A percentile compares a stretch with the other conserved stretches of the same genome.
These are phyloP conservation scores for Penicillium capsulatum DNA, from an alignment of 2,329 filamentous ascomycete genomes.

Conservation along the genomic window DNA sequence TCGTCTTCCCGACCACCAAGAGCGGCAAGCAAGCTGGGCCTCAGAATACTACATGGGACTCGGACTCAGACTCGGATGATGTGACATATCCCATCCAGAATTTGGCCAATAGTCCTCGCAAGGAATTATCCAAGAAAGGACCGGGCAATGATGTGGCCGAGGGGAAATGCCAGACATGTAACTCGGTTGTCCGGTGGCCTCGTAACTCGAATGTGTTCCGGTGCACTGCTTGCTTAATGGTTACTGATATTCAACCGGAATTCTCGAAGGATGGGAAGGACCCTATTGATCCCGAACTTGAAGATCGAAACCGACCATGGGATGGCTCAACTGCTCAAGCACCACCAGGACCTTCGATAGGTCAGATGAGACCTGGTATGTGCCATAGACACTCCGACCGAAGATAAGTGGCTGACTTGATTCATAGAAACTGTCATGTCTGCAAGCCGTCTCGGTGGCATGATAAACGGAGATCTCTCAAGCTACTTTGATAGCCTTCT, in stretches of 20 bases:
- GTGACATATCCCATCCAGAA: constrained; percentile 31
- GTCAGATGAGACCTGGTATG: constrained; percentile 11
- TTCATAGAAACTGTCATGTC: constrained; percentile 54
- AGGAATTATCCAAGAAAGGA: constrained; percentile 32
- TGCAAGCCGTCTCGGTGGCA: constrained; percentile 54
- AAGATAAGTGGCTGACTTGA: too few species aligned
- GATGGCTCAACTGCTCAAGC: neutral
- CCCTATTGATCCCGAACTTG: constrained; percentile 9
- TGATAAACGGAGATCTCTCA: constrained; percentile 55
- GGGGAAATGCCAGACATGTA: constrained; percentile 82
- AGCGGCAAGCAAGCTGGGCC: constrained; percentile 50
- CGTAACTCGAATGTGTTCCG: constrained; percentile 68
- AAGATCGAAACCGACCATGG: constrained; percentile 5
- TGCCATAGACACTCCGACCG: too few species aligned
- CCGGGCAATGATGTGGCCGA: constrained; percentile 59
- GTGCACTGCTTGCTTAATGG: constrained; percentile 77
- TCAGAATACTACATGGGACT: constrained; percentile 42
- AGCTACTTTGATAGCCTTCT: constrained; percentile 47
- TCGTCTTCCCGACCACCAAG: constrained; percentile 65
- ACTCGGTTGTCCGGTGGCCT: constrained; percentile 74
- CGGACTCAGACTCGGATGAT: constrained; percentile 43
- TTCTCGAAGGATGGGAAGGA: constrained; percentile 19
- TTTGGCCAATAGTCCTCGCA: constrained; percentile 38
- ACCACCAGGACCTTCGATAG: neutral
- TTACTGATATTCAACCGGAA: constrained; percentile 68